Percentiles rank a stretch among this genome's conserved stretches.
phyloP scores from a whole-genome alignment of 257 asterid species.

The Linderniella brevidens region DNA sequence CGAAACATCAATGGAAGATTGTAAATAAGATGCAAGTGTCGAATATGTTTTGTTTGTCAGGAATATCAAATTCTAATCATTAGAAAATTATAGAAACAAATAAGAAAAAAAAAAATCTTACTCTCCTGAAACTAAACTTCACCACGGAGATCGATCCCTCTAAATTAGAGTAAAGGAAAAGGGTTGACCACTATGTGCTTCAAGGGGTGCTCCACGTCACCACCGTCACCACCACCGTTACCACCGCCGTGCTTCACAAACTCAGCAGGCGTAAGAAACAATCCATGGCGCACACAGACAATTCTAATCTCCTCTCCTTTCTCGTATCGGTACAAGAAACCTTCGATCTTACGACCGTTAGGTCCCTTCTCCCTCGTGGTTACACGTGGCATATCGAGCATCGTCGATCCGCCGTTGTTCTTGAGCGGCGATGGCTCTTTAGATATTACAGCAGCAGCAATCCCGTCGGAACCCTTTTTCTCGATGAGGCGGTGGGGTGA shows the following conservation, averaged over 20 bases:
- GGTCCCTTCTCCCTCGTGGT: conserved; percentile 39
- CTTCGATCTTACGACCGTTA: conserved; percentile 36
- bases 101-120: too few species aligned
- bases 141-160: too few species aligned
- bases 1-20: too few species aligned
- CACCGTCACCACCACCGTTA: conserved; percentile 18
- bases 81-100: too few species aligned
- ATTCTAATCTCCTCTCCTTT: conserved; percentile 67
- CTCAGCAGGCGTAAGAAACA: conserved; percentile 60
- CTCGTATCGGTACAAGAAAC: conserved; percentile 47
- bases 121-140: too few species aligned
- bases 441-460: conserved; percentile 3
- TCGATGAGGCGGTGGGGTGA: too few species aligned
- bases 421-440: conserved; percentile 3
- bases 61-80: too few species aligned
- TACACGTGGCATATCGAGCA: conserved; percentile 57
- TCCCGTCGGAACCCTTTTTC: conserved; percentile 20
- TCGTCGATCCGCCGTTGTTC: conserved; percentile 12
- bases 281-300: conserved; percentile 75
- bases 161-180: conserved; percentile 20
- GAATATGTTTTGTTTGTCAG: too few species aligned
- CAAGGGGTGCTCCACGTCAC: conserved; percentile 51
- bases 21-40: too few species aligned
- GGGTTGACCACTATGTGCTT: conserved; percentile 60
- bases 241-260: conserved; percentile 64